Evolutionary conservation across 495 filamentous ascomycete genomes (phyloP), one percentile per base, ranked within the genome.

Genomic region (Parathielavia hyrcaniae): DNA sequence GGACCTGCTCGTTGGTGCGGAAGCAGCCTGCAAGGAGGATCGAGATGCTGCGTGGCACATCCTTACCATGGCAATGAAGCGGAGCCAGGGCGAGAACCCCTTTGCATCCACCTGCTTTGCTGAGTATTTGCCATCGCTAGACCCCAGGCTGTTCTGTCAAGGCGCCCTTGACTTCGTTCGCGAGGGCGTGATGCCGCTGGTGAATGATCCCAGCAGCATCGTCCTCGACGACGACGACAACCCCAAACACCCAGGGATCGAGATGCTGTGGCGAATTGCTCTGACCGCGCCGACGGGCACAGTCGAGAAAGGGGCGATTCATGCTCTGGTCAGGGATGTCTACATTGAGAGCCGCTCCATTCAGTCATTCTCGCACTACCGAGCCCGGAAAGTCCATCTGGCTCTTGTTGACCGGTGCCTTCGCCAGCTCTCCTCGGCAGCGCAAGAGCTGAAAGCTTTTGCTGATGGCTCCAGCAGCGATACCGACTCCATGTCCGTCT

Each of bases 181-280:
- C 17, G 69, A 72, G 35, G 63, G 61, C 22, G 55, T 78, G n/a
- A 57, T 77, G 56, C 70, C 74, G 8, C 62, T 67, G 5, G 73
- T 76, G 7, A 71, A 74, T 49, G 70, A 77, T 41, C 55, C 58
- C 13, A 63, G 59, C 46, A 71, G 69, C 53, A 68, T 75, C 41
- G 56, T 69, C 32, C 73, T 78, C 13, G 75, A 78, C 53, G 75
- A 78, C 46, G 70, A 74, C 8, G 66, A 69, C 12, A 69, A 60
- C 48, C 26, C 64, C 5, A 56, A 66, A 30, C 72, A 84, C 20
- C 74, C 79, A 17, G 87, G 85, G 10, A 77, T 88, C 50, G 88
- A 93, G 52, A 79, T 89, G 43, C 75, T 97, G 48, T 97, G 92
- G 92, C 82, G 81, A 16, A 83, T 96, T 64, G 84, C 92, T 17